Conservation (phyloP, 2,329 filamentous ascomycete species). For the Cladosporium phlei region DNA sequence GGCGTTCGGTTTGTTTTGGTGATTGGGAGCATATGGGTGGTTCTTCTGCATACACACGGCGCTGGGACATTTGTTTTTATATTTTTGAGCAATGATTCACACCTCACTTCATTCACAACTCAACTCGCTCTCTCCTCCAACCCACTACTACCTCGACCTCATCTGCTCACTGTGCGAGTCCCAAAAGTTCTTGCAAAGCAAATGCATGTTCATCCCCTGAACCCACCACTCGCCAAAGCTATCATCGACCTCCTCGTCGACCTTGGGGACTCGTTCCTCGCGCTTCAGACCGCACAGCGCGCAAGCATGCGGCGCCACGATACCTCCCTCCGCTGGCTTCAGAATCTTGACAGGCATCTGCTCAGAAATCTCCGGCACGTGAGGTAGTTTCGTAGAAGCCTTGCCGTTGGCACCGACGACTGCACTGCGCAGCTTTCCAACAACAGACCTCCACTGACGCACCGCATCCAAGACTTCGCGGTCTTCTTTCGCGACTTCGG, state of each 20-base stretch:
- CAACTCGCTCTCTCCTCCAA: too few relatives aligned
- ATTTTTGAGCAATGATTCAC: too few relatives aligned
- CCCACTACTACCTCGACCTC: conserved; percentile 61
- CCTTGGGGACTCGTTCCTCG: conserved; percentile 72
- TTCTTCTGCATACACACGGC: too few relatives aligned
- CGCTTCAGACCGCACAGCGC: conserved; percentile 82
- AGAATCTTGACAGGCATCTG: conserved; percentile 63
- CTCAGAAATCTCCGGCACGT: conserved; percentile 67
- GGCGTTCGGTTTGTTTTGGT: too few relatives aligned
- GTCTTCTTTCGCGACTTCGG: conserved; percentile 76
- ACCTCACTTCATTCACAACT: too few relatives aligned
- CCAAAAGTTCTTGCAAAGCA: conserved; percentile 78
- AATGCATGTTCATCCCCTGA: conserved; percentile 55
- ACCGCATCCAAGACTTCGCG: conserved; percentile 77
- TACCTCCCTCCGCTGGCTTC: conserved; percentile 58
- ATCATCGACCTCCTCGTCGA: conserved; percentile 75
- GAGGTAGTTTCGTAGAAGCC: conserved; percentile 16
- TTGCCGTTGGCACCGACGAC: conserved; percentile 54
- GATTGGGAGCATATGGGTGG: too few relatives aligned
- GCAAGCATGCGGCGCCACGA: conserved; percentile 70
- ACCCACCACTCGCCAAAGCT: conserved; percentile 97
- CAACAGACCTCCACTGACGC: conserved; percentile 67
- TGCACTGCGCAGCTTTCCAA: conserved; percentile 68
- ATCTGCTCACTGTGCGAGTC: conserved; percentile 66
- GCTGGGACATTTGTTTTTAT: too few relatives aligned